A percentile compares a stretch with the other conserved stretches of the same genome.
Conservation (phyloP, 2,329 filamentous ascomycete genomes). For the Stemphylium vesicarium region DNA sequence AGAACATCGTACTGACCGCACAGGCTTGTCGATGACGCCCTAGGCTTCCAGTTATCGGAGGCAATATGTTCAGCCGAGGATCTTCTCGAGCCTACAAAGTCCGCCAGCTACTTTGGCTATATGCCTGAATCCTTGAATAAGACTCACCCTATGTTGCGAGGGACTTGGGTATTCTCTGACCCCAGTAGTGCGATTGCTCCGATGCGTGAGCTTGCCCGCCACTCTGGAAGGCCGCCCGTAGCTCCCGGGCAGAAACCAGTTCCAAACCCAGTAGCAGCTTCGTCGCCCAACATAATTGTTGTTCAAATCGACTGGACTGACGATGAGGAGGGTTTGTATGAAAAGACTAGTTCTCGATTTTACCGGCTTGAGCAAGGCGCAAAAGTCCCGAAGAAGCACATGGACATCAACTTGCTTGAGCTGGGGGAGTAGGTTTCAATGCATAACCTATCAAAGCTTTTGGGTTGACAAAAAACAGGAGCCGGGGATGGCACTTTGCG, state of each 20-base stretch:
- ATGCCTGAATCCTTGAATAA: slow-evolving; percentile 22
- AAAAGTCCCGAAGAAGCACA: slow-evolving; percentile 22
- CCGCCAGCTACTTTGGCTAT: slow-evolving; percentile 25
- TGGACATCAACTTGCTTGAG: slow-evolving; percentile 45
- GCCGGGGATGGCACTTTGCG: slow-evolving; percentile 40
- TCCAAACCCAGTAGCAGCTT: neutral
- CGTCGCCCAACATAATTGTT: slow-evolving; percentile 18
- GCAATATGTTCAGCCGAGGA: slow-evolving; percentile 24
- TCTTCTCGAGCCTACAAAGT: slow-evolving; percentile 33
- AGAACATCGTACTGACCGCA: slow-evolving; percentile 3
- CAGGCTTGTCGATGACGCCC: slow-evolving; percentile 28
- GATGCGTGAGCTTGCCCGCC: slow-evolving; percentile 9
- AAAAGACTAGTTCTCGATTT: slow-evolving; percentile 34
- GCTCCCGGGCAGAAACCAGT: slow-evolving; percentile 3
- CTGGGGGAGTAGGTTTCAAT: slow-evolving; percentile 32
- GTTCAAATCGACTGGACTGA: slow-evolving; percentile 43
- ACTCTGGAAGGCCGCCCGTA: slow-evolving; percentile 18
- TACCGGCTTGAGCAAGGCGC: slow-evolving; percentile 29
- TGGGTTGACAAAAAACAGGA: slow-evolving; percentile 21
- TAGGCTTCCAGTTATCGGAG: slow-evolving; percentile 30
- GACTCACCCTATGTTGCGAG: slow-evolving; percentile 33
- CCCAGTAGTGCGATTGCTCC: slow-evolving; percentile 20
- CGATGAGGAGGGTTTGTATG: slow-evolving; percentile 38
- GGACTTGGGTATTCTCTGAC: slow-evolving; percentile 39
- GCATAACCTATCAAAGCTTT: neutral